These are phyloP conservation scores for Aspergillus mulundensis DNA, from an alignment of 495 filamentous ascomycete species.

Conservation along the genomic window DNA sequence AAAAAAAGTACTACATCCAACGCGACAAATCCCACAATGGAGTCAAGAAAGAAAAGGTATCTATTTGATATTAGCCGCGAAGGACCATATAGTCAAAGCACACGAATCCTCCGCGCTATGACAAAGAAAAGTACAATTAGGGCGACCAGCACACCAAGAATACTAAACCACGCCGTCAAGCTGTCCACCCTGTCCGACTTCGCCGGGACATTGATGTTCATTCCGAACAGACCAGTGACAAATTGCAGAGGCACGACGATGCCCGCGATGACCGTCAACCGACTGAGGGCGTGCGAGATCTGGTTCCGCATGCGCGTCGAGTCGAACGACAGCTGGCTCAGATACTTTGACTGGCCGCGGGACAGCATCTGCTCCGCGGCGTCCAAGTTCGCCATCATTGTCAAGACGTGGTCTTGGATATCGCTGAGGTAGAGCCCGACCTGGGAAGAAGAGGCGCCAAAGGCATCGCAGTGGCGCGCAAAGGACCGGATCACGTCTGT, in stretches of 20 bases:
- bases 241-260: slow-evolving; percentile 88
- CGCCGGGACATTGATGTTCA: slow-evolving; percentile 87
- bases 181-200: slow-evolving; percentile 29
- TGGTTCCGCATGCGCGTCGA: slow-evolving; percentile 70
- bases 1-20: too few relatives aligned
- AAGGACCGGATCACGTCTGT: slow-evolving; percentile 91
- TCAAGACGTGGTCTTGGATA: slow-evolving; percentile 94
- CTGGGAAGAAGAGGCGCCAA: slow-evolving; percentile 75
- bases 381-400: slow-evolving; percentile 85
- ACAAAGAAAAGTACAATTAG: slow-evolving; percentile 13
- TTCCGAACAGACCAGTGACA: slow-evolving; percentile 83
- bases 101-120: slow-evolving; percentile 13
- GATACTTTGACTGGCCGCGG: slow-evolving; percentile 80
- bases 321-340: slow-evolving; percentile 82
- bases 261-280: slow-evolving; percentile 80
- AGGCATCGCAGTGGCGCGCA: slow-evolving; percentile 87
- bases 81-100: slow-evolving; percentile 8
- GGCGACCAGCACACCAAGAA: slow-evolving; percentile 54
- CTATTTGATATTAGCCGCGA: neutral
- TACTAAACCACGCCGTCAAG: slow-evolving; percentile 67
- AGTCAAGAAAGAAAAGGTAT: neutral
- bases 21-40: too few relatives aligned
- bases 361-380: slow-evolving; percentile 94
- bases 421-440: slow-evolving; percentile 88
- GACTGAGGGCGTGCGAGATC: slow-evolving; percentile 71